Base-by-base conservation (phyloP, 495 filamentous ascomycete genomes). In the Penicillium silybi region DNA sequence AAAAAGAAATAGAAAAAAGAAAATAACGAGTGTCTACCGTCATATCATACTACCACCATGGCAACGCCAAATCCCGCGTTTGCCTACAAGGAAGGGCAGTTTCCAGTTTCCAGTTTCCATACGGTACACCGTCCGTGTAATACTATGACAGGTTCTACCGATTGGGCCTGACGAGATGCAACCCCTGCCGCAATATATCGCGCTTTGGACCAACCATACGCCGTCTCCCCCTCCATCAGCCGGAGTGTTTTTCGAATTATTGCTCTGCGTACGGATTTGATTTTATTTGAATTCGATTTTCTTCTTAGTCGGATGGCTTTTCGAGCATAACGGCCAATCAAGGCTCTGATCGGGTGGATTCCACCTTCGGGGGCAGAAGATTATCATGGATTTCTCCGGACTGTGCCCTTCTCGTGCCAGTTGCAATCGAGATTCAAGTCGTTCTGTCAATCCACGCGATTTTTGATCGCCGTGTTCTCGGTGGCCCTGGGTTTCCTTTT, bases 311-410 rank as follows among this genome's bases (percentile, higher is more conserved):
- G 41, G 49, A 50, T 56, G 37, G 32, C 34, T 52, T 58, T 62
- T 56, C 38, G 16, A 19, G 3, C 25, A 22, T 3, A 22, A 19
- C 20, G 44, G 22, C 64, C 64, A 67, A 67, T 67, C 57, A 65
- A 6, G 13, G 8, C 16, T 2, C 18, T 34, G 39, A 51, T 56
- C 49, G 46, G 48, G 45, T 44, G 41, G 45, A 50, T 55, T 53
- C 45, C 46, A 54, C 50, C 5, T 10, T 57, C 40, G 50, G 51
- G 29, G 46, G 22, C 26, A 51, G 58, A 58, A 58, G 56, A 56
- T 56, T 65, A 65, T 65, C 62, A 63, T 63, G 43, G 58, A 52
- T 65, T 63, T 61, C 53, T 62, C 59, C 56, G 59, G 58, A 57
- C 44, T 53, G 44, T 54, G 46, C 42, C 47, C 29, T 62, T 63